Base-by-base conservation (phyloP, 257 asterid species). In the Penstemon newberryi region DNA sequence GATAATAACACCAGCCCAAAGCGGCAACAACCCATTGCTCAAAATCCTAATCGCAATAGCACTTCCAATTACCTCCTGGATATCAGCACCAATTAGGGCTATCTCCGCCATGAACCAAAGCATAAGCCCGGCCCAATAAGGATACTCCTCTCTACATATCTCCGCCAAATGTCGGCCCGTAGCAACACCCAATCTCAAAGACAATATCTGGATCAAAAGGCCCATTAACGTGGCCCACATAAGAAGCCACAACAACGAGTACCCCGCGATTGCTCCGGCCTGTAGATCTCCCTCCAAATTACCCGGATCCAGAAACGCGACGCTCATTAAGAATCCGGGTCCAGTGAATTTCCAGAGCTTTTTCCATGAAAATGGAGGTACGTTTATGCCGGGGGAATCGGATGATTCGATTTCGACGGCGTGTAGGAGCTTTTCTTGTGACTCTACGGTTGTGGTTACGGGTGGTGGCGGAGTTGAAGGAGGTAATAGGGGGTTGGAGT, bases 1-100 rank as follows among this genome's bases (percentile, higher is more conserved):
- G 66, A 88, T 78, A 7, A 88, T 67, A n/a, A 85, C 92, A 33
- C 96, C 92, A 40, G 90, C 96, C 96, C 96, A 86, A 51, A 88
- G 86, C 50, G 96, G 92, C 44, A 88, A 49, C 42, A 72, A 45
- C 38, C 92, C 92, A 44, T 70, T 72, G 73, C 89, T 82, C 18
- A 86, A 75, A 65, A 88, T 86, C 80, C 56, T 78, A 36, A 86
- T 86, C 11, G 96, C 96, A 52, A 88, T 86, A 5, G 92, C 96
- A 60, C 96, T 88, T 46, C 96, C 96, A 41, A 88, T 88, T 6
- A 88, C 92, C 81, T 88, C 96, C 73, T 88, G 96, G 76, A 86
- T 85, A 63, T 88, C 90, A 10, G 95, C 95, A 3, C 82, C 95
- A 36, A 88, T 77, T 66, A 88, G 67, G 1, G 90, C 92, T 73